Conservation (phyloP, 371 early-diverging fungal species). For the Mucor ambiguus region DNA sequence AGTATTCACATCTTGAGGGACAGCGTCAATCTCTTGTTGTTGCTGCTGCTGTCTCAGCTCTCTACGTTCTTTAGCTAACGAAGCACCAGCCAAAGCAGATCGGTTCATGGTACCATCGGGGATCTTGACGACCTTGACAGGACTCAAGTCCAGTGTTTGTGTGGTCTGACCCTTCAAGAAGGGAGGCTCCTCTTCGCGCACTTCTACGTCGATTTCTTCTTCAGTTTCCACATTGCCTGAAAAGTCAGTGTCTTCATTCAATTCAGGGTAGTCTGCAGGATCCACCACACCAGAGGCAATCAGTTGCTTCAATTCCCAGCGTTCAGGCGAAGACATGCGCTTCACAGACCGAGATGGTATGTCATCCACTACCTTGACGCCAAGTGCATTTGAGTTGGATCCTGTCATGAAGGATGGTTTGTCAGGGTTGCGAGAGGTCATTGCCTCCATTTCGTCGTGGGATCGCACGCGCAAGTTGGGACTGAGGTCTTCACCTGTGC, state of each 20-base stretch:
- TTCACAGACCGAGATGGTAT: slow-evolving; percentile 69
- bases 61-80: slow-evolving; percentile 92
- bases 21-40: slow-evolving; percentile 87
- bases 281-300: slow-evolving; percentile 93
- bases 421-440: slow-evolving; percentile 68
- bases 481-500: slow-evolving; percentile 83
- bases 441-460: slow-evolving; percentile 62
- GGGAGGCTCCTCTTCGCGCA: slow-evolving; percentile 93
- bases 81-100: slow-evolving; percentile 91
- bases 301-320: slow-evolving; percentile 96
- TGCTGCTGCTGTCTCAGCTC: slow-evolving; percentile 87
- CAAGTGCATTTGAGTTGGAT: slow-evolving; percentile 25
- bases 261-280: slow-evolving; percentile 83
- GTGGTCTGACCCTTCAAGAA: slow-evolving; percentile 94
- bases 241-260: slow-evolving; percentile 74
- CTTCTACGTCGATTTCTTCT: slow-evolving; percentile 96
- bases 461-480: slow-evolving; percentile 60
- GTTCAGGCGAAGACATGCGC: slow-evolving; percentile 94
- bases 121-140: slow-evolving; percentile 96
- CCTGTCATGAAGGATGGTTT: slow-evolving; percentile 50
- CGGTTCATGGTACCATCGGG: slow-evolving; percentile 97
- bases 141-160: slow-evolving; percentile 84
- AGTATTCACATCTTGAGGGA: slow-evolving; percentile 85
- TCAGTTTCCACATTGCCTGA: slow-evolving; percentile 82
- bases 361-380: slow-evolving; percentile 54